These are phyloP conservation scores for Lanmaoa rubissima DNA, from an alignment of 768 basidiomycete species.

Conservation along the genomic window DNA sequence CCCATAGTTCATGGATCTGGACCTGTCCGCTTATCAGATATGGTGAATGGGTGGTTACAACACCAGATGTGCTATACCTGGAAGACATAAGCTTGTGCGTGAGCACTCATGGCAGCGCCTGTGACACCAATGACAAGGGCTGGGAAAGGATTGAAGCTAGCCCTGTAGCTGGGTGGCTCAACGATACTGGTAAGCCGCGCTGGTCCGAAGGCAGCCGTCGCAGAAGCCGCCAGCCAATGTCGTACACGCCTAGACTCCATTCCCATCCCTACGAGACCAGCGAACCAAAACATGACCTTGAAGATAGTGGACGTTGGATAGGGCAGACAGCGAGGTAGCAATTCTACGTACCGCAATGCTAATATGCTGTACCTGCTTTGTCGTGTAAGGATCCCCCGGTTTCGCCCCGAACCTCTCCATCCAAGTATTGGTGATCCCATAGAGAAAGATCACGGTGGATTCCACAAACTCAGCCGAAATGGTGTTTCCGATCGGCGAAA, in stretches of 20 bases:
- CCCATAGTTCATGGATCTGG: constrained; percentile 90
- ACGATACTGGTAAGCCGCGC: constrained; percentile 36
- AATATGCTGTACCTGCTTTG: constrained; percentile 93
- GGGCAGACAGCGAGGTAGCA: background rate
- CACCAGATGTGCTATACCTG: constrained; percentile 43
- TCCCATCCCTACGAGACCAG: constrained; percentile 84
- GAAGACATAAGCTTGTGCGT: constrained; percentile 88
- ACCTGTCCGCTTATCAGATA: constrained; percentile 46
- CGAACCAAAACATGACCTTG: constrained; percentile 92
- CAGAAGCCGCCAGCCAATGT: constrained; percentile 66
- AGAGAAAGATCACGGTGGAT: constrained; percentile 78
- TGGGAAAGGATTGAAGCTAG: constrained; percentile 89
- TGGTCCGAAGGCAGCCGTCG: constrained; percentile 37
- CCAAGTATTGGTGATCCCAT: constrained; percentile 92
- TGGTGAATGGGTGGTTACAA: background rate
- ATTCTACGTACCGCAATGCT: constrained; percentile 70
- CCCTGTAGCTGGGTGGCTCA: constrained; percentile 72
- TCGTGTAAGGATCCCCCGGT: constrained; percentile 79
- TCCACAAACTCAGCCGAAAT: constrained; percentile 77
- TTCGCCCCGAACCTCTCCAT: constrained; percentile 92
- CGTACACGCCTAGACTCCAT: constrained; percentile 78
- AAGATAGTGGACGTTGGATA: background rate
- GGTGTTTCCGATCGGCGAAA: constrained; percentile 47
- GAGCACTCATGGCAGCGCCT: constrained; percentile 91
- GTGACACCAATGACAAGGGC: constrained; percentile 93